Conservation (phyloP, 208 protist genomes). For the Herpetomonas samuelpessoai region DNA sequence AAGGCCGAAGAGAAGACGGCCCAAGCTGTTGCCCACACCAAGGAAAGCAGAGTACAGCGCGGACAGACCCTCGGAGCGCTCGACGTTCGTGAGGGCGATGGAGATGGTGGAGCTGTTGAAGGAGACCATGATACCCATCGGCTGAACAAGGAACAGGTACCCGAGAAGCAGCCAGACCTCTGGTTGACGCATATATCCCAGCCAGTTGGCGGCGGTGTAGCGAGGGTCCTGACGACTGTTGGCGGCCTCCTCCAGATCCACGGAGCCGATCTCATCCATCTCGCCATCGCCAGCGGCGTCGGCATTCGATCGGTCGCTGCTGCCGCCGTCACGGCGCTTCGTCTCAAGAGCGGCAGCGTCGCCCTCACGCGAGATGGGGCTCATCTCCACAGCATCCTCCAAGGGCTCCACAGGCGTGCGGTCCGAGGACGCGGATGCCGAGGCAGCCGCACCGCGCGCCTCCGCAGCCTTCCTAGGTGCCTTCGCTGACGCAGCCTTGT, state of each 20-base stretch:
- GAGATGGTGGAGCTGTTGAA: constrained; percentile 58
- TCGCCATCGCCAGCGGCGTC: too few species aligned
- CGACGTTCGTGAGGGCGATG: constrained; percentile 31
- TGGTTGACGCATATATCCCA: constrained; percentile 28
- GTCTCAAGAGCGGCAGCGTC: too few species aligned
- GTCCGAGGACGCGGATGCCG: too few species aligned
- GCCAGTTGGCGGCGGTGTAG: constrained; percentile 23
- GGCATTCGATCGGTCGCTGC: background rate
- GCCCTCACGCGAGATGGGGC: background rate
- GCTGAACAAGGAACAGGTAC: constrained; percentile 32
- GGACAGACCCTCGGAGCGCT: constrained; percentile 19
- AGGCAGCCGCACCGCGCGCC: too few species aligned
- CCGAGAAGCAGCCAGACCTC: constrained; percentile 50
- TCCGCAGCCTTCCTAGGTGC: too few species aligned
- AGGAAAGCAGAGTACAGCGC: constrained; percentile 57
- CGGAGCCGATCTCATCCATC: background rate
- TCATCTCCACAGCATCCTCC: background rate
- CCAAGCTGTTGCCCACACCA: constrained; percentile 42
- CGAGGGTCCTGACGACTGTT: constrained; percentile 29
- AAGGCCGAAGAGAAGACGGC: constrained; percentile 41
- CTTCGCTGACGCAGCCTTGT: background rate
- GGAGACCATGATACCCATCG: constrained; percentile 38
- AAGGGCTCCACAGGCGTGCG: too few species aligned
- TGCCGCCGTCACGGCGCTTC: background rate
- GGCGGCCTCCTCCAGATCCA: background rate